Percentiles rank a stretch among this genome's conserved stretches.
Evolutionary conservation across 495 filamentous ascomycete genomes (phyloP).

Genomic region (Pyronema omphalodes): DNA sequence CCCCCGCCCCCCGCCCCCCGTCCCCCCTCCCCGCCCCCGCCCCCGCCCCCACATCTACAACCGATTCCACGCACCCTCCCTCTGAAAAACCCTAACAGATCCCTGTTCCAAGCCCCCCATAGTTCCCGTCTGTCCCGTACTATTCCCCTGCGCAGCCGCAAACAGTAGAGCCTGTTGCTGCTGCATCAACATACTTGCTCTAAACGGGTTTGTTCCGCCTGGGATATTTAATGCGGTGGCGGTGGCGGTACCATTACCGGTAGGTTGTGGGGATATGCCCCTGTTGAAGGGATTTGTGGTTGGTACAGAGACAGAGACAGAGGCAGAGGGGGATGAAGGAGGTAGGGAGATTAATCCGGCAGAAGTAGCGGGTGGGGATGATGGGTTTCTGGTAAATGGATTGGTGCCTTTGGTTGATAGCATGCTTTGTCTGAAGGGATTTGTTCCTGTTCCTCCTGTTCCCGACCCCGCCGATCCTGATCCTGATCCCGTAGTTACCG

Average conservation of each 20-base stretch:
- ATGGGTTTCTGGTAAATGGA: conserved; percentile 40
- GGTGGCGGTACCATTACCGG: too few species aligned
- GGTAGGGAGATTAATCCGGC: too few species aligned
- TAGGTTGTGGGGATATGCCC: conserved; percentile 27
- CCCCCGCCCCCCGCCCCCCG: too few species aligned
- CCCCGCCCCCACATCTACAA: too few species aligned
- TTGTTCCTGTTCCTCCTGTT: too few species aligned
- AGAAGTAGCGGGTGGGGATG: background rate
- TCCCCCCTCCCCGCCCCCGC: background rate
- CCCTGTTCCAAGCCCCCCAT: conserved; percentile 72
- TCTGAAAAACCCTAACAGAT: conserved; percentile 71
- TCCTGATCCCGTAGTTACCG: too few species aligned
- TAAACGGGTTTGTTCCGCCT: conserved; percentile 87
- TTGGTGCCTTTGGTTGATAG: conserved; percentile 47
- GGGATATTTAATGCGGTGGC: too few species aligned
- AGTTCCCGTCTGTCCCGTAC: conserved; percentile 32
- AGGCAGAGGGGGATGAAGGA: too few species aligned
- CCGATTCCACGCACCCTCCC: conserved; percentile 20
- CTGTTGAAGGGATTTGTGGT: too few species aligned
- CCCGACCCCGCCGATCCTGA: too few species aligned
- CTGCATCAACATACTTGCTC: conserved; percentile 72
- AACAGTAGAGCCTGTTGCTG: conserved; percentile 47
- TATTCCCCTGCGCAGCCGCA: conserved; percentile 17
- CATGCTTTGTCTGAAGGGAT: conserved; percentile 58
- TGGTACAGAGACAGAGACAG: too few species aligned